phyloP scores from a whole-genome alignment of 106 monocot genomes.

The Dendrobium chrysotoxum region DNA sequence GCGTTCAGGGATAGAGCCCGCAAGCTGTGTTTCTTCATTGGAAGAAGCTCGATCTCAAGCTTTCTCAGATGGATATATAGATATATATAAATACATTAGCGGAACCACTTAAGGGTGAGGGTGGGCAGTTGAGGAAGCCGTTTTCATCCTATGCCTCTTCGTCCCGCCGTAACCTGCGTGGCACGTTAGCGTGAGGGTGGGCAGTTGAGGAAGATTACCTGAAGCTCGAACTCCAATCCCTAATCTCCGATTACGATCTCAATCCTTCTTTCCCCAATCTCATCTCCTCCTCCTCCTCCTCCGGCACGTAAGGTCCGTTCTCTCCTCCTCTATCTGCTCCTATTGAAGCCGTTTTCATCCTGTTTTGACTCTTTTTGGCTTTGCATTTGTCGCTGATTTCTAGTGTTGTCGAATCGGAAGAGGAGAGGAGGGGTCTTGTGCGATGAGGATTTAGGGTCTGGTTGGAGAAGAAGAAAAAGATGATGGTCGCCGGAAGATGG shows the following conservation, averaged over 20 bases:
- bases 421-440: background rate
- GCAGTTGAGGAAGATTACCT: background rate
- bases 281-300: background rate
- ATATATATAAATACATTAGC: too few species aligned
- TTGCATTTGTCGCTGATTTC: background rate
- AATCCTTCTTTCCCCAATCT: background rate
- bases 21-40: too few species aligned
- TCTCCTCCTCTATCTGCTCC: background rate
- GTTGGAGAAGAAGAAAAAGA: background rate
- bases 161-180: too few species aligned
- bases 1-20: too few species aligned
- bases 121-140: too few species aligned
- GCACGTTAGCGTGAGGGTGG: too few species aligned
- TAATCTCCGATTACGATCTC: constrained; percentile 1
- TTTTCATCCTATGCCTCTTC: too few species aligned
- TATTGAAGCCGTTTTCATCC: background rate
- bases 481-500: background rate
- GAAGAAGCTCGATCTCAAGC: too few species aligned
- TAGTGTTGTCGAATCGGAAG: constrained; percentile 1
- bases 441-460: background rate
- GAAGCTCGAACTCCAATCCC: constrained; percentile 1
- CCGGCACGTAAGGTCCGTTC: background rate
- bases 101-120: too few species aligned
- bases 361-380: background rate
- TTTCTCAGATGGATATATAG: too few species aligned